A percentile compares a stretch with the other conserved stretches of the same genome.
Conservation (phyloP, 2,329 filamentous ascomycete species). For the Monosporascus sp. region DNA sequence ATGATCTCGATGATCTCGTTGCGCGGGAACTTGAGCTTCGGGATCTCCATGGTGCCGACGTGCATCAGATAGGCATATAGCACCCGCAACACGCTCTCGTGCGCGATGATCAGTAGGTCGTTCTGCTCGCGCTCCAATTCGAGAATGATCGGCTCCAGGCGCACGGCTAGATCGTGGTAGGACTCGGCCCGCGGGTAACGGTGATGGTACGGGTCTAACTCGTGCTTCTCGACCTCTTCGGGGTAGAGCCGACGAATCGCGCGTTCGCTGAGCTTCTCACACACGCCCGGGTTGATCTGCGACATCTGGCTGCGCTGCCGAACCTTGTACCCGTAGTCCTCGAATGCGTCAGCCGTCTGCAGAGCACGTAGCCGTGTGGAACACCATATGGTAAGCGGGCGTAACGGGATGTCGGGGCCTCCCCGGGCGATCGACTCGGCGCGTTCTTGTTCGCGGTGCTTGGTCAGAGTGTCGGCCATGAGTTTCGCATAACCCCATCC, state of each 20-base stretch:
- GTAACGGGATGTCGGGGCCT: constrained; percentile 62
- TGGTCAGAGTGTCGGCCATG: constrained; percentile 78
- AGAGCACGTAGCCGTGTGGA: constrained; percentile 86
- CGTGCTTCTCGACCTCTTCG: constrained; percentile 88
- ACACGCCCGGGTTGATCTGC: constrained; percentile 93
- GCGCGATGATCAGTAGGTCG: constrained; percentile 95
- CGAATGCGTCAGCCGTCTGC: constrained; percentile 81
- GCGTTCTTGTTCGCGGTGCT: constrained; percentile 78
- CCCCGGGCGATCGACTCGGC: constrained; percentile 63
- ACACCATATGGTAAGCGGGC: constrained; percentile 88
- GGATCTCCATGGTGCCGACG: constrained; percentile 92
- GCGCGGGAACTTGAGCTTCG: constrained; percentile 85
- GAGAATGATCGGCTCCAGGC: constrained; percentile 93
- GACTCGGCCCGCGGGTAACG: constrained; percentile 95
- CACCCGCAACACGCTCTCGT: constrained; percentile 95
- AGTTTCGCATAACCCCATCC: constrained; percentile 76
- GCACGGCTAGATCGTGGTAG: constrained; percentile 97
- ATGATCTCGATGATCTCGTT: constrained; percentile 99
- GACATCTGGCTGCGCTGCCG: constrained; percentile 94
- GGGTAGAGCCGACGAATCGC: constrained; percentile 78
- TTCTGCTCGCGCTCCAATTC: constrained; percentile 96
- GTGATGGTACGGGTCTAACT: constrained; percentile 93
- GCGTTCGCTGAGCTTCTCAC: constrained; percentile 84
- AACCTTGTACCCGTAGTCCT: constrained; percentile 74
- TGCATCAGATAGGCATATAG: constrained; percentile 98